Conservation (phyloP, 2,329 filamentous ascomycete species). For the Apiospora pterosperma region DNA sequence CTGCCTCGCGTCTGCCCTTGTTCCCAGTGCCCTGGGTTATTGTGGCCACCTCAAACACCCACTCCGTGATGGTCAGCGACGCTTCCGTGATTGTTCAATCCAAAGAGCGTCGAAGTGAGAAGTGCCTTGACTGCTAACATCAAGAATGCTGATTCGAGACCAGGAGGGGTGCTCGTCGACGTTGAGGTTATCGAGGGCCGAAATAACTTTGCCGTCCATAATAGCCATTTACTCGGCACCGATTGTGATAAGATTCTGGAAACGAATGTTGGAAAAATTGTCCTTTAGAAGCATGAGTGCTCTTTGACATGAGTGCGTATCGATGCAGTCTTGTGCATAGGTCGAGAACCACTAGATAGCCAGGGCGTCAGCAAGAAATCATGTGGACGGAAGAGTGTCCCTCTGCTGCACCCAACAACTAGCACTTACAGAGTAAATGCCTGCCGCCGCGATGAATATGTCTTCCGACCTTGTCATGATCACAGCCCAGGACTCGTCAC, state of each 20-base stretch:
- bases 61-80: neutral
- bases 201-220: too few species aligned
- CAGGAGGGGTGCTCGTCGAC: neutral
- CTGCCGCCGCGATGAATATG: constrained; percentile 4
- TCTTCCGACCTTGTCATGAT: neutral
- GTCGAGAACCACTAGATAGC: constrained; percentile 8
- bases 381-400: too few species aligned
- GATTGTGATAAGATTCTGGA: neutral
- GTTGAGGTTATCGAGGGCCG: neutral
- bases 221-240: neutral
- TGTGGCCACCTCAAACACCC: neutral
- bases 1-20: neutral
- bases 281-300: neutral
- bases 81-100: too few species aligned
- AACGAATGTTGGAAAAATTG: neutral
- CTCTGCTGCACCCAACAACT: too few species aligned
- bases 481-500: constrained; percentile 12
- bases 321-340: constrained; percentile 5
- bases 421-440: constrained; percentile 7
- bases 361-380: too few species aligned
- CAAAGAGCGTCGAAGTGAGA: neutral
- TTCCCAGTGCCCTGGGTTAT: neutral
- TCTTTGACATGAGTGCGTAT: constrained; percentile 8
- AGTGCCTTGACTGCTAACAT: neutral
- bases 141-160: neutral